Percentiles rank a stretch among this genome's conserved stretches.
Evolutionary conservation across 306 rosid genomes (phyloP).

Genomic region (Myrica gale): DNA sequence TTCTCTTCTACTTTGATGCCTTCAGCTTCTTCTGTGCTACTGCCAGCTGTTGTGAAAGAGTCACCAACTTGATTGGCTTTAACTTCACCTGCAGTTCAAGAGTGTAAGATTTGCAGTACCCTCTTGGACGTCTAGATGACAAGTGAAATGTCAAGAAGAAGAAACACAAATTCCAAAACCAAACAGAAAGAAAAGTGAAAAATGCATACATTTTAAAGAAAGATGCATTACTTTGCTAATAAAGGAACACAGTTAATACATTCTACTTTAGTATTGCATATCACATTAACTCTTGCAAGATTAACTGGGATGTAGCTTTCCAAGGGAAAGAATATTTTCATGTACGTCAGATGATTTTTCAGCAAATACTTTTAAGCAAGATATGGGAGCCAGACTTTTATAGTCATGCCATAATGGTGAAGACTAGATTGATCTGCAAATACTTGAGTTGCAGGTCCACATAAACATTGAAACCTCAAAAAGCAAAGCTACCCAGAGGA

Average conservation of each 20-base stretch:
- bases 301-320: not conserved
- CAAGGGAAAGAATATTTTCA: no score
- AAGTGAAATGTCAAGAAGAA: not conserved
- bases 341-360: no score
- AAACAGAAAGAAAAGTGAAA: not conserved
- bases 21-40: constrained; percentile 20
- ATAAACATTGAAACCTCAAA: constrained; percentile 10
- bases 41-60: constrained; percentile 12
- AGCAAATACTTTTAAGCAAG: not conserved
- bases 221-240: not conserved
- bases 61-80: constrained; percentile 6
- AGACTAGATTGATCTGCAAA: constrained; percentile 14
- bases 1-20: constrained; percentile 32
- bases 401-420: not conserved
- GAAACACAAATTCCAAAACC: not conserved
- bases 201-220: not conserved
- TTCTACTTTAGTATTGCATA: not conserved
- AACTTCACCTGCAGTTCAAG: constrained; percentile 30
- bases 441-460: not conserved
- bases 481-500: not conserved
- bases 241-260: not conserved
- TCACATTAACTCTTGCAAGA: not conserved
- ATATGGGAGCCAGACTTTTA: not conserved
- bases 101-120: constrained; percentile 3
- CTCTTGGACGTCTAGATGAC: constrained; percentile 17